Conservation (phyloP, 2,329 filamentous ascomycete genomes). For the Aspergillus unguis region DNA sequence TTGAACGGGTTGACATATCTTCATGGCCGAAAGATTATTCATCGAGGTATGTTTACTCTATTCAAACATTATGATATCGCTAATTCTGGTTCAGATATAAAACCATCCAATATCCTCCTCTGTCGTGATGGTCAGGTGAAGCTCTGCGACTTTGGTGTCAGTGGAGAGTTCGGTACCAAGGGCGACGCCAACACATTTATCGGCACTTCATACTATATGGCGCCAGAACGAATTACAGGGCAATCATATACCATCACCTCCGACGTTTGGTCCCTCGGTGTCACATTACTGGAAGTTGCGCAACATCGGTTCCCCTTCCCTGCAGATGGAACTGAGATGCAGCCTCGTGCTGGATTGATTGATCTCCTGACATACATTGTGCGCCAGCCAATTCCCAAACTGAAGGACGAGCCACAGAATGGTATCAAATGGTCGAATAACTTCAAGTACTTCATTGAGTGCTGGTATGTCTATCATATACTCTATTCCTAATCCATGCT, state of each 20-base stretch:
- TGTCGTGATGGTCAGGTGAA: constrained; percentile 93
- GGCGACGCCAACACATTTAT: constrained; percentile 99
- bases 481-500: constrained; percentile 8
- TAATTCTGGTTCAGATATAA: constrained; percentile 65
- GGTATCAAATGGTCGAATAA: constrained; percentile 93
- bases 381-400: constrained; percentile 85
- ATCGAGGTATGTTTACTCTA: constrained; percentile 56
- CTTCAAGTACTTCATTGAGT: constrained; percentile 99
- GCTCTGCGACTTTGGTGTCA: constrained; percentile 96
- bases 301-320: constrained; percentile 98
- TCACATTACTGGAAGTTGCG: constrained; percentile 97
- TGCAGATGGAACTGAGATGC: constrained; percentile 92
- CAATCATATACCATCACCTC: constrained; percentile 98
- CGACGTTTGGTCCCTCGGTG: constrained; percentile 96
- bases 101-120: constrained; percentile 93
- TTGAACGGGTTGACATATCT: constrained; percentile 91
- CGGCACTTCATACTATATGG: constrained; percentile 99
- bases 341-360: constrained; percentile 86
- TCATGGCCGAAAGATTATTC: constrained; percentile 93
- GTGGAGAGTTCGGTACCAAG: constrained; percentile 96
- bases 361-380: constrained; percentile 97
- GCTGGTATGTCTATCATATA: constrained; percentile 64
- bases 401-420: constrained; percentile 90
- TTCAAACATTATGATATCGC: not conserved
- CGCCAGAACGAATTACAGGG: constrained; percentile 93